These are phyloP conservation scores for Ustilago trichophora DNA, from an alignment of 1,284 basidiomycete genomes.

Conservation along the genomic window DNA sequence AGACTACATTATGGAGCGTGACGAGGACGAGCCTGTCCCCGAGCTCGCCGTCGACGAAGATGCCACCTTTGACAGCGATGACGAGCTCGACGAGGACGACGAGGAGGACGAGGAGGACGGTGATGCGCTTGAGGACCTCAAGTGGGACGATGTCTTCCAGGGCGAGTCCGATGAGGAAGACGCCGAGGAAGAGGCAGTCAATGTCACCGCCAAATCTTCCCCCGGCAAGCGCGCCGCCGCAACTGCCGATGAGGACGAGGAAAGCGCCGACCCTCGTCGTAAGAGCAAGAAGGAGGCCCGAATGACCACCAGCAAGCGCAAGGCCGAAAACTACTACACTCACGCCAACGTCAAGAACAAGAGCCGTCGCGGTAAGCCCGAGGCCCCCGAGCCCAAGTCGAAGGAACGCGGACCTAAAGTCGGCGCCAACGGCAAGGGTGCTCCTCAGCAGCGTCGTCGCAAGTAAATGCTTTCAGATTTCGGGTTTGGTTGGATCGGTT, in stretches of 20 bases:
- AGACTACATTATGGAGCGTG: slow-evolving; percentile 64
- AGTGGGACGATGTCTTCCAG: slow-evolving; percentile 80
- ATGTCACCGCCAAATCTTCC: slow-evolving; percentile 46
- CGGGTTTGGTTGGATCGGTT: neutral
- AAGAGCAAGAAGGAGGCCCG: slow-evolving; percentile 56
- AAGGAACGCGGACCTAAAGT: slow-evolving; percentile 55
- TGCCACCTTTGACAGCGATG: slow-evolving; percentile 47
- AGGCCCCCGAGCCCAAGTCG: slow-evolving; percentile 34
- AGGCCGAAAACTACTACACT: slow-evolving; percentile 87
- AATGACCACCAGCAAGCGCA: slow-evolving; percentile 72
- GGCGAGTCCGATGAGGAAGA: slow-evolving; percentile 67
- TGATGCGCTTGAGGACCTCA: slow-evolving; percentile 72
- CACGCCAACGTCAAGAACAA: slow-evolving; percentile 67
- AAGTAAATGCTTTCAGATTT: slow-evolving; percentile 7
- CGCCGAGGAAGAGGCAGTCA: slow-evolving; percentile 56
- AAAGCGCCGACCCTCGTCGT: slow-evolving; percentile 22
- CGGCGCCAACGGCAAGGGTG: slow-evolving; percentile 58
- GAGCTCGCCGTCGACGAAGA: slow-evolving; percentile 49
- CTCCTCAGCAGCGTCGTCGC: slow-evolving; percentile 33
- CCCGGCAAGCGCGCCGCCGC: slow-evolving; percentile 48
- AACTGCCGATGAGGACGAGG: slow-evolving; percentile 51
- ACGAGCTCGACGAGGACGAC: slow-evolving; percentile 45
- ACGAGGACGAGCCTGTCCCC: slow-evolving; percentile 47
- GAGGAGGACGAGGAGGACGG: slow-evolving; percentile 60
- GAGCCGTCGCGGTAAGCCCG: slow-evolving; percentile 68